A percentile compares a stretch with the other conserved stretches of the same genome.
Conservation (phyloP, 2,329 filamentous ascomycete genomes). For the Penicillium sp. region DNA sequence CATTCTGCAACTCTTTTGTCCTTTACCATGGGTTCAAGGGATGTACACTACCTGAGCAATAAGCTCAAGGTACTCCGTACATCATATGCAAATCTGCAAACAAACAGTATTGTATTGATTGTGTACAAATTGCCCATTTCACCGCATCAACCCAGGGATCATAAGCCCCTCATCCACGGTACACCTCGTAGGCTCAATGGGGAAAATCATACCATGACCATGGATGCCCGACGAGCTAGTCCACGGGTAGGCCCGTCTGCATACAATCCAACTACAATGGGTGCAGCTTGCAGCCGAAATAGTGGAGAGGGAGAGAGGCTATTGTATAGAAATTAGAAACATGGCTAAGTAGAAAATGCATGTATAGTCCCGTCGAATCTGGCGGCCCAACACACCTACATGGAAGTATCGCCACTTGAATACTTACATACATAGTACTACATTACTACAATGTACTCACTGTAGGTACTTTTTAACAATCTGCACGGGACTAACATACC, state of each 20-base stretch:
- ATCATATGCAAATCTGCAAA: background rate
- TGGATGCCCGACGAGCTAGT: constrained; percentile 22
- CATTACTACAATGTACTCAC: background rate
- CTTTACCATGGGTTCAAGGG: background rate
- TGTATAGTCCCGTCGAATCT: constrained; percentile 1
- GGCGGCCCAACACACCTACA: background rate
- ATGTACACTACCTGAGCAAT: background rate
- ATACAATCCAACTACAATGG: constrained; percentile 18
- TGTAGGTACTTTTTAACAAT: background rate
- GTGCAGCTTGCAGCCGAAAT: constrained; percentile 8
- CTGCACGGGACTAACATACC: background rate
- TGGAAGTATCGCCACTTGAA: background rate
- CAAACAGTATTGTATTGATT: background rate
- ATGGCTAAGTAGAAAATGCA: background rate
- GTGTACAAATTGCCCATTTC: constrained; percentile 22
- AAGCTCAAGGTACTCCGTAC: background rate
- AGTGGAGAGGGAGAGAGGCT: background rate
- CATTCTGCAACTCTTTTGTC: constrained; percentile 7
- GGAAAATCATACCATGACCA: constrained; percentile 4
- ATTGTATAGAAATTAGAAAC: too few species aligned
- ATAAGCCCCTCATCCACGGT: constrained; percentile 20
- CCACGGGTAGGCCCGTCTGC: constrained; percentile 26
- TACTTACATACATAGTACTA: background rate
- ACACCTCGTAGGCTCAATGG: constrained; percentile 1
- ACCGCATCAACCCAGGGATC: constrained; percentile 41